Evolutionary conservation across 345 rosid genomes (phyloP), one percentile per base, ranked within the genome.

Genomic region (Eucalyptus leucophloia): DNA sequence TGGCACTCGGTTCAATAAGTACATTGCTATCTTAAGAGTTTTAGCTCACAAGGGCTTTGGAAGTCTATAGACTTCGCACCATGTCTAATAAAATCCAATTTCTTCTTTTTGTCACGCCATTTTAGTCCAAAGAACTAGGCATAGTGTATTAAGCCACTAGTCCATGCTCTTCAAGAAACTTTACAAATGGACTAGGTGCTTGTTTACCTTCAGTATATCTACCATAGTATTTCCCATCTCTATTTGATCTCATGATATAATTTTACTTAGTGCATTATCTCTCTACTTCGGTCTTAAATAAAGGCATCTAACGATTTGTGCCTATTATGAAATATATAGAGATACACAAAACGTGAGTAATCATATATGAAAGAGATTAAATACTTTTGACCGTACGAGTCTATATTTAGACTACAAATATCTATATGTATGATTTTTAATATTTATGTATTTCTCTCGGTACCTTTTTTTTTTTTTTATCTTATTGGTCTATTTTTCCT

Each of bases 321-420:
- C 67, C 30, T 26, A 26, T 60, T 60, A 28, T 28, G 67, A 60
- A 60, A 16, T 28, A 26, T 24, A 28, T 10, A 26, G 12, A 60
- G 67, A 60, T 26, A 60, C 16, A 6, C n/a, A 26, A 24, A 60
- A 3, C 0, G 32, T 28, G 13, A 60, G 67, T 60, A 26, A 26
- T 58, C n/a, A 60, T 60, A 26, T 24, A 24, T 60, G 32, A 60
- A 60, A 60, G 32, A 60, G 67, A 60, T 12, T 28, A 26, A 60
- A 2, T 60, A 28, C 15, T 12, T 60, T 1, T 60, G 0, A 60
- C n/a, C 4, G 5, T 60, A 28, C 16, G 0, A 26, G 67, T 60
- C 67, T 2, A 60, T 60, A 26, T 60, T 24, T 60, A 6, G 32
- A 60, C 7, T 26, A 12, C 13, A 60, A 60, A 26, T 60, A 14